Base-by-base conservation (phyloP, 2,329 filamentous ascomycete genomes). In the Scedosporium aurantiacum region DNA sequence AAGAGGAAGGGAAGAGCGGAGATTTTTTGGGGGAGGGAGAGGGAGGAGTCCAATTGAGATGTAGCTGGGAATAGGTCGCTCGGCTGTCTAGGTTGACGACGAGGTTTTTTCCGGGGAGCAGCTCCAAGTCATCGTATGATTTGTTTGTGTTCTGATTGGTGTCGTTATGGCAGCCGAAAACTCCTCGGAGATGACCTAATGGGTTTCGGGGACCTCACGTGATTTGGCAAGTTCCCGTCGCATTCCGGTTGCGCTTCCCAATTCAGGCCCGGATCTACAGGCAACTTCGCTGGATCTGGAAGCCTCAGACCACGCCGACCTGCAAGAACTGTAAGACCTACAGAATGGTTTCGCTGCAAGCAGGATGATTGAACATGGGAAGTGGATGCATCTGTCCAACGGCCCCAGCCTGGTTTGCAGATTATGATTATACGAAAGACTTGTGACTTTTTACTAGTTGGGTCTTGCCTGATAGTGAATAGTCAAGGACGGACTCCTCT, bases 31-130 rank as follows among this genome's bases (percentile, higher is more conserved):
- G 32, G 32, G 23, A 45, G 32, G 12, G 58, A 2, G 14, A 6
- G 18, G 23, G 25, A 18, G 21, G 40, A 60, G 41, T 28, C 37
- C 41, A 50, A 60, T 50, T 60, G 58, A 27, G 65, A 61, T 18
- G 78, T 78, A 75, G 73, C 76, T 60, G 58, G 37, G 58, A 23
- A 50, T 41, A 60, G 58, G 27, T 60, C 18, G 40, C 50, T 50
- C 58, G 45, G 43, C 21, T 47, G 50, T 54, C 50, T 59, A 28
- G n/a, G n/a, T 47, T 45, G 27, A 27, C 21, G 57, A 32, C 50
- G 59, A 60, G 50, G 50, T 54, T 61, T 61, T 61, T 61, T 60
- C 43, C 27, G 25, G 28, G 50, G 32, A 47, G 40, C 37, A 61
- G 59, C 50, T 61, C 55, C 28, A 54, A 37, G 37, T 54, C 16